phyloP scores from a whole-genome alignment of 2,329 filamentous ascomycete genomes.

The Aspergillus eucalypticola region DNA sequence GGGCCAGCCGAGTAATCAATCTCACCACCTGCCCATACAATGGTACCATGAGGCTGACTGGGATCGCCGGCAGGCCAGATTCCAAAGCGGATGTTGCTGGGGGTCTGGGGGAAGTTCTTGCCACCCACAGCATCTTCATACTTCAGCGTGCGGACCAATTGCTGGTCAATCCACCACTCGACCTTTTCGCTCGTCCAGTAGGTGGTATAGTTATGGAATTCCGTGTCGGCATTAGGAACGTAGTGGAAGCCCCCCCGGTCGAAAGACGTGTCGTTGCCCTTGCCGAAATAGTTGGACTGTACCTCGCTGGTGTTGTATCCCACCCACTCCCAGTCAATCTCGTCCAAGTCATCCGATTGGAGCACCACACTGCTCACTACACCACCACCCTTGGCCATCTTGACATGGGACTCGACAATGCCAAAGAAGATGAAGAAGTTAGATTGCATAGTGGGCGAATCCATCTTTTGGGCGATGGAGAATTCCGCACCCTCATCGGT shows the following conservation, averaged over 20 bases:
- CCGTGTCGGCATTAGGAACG: slow-evolving; percentile 57
- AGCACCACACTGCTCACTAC: slow-evolving; percentile 82
- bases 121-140: slow-evolving; percentile 59
- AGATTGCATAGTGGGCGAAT: slow-evolving; percentile 76
- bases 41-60: slow-evolving; percentile 46
- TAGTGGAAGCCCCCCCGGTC: slow-evolving; percentile 79
- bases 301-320: slow-evolving; percentile 41
- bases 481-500: slow-evolving; percentile 67
- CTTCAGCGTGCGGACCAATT: slow-evolving; percentile 61
- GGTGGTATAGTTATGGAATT: slow-evolving; percentile 54
- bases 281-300: slow-evolving; percentile 95
- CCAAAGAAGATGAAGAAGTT: slow-evolving; percentile 88
- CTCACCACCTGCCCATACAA: slow-evolving; percentile 68
- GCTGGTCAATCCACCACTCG: slow-evolving; percentile 66
- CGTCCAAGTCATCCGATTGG: slow-evolving; percentile 79
- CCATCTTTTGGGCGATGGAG: slow-evolving; percentile 66
- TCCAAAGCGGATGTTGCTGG: slow-evolving; percentile 70
- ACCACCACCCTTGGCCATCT: slow-evolving; percentile 71
- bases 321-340: slow-evolving; percentile 70
- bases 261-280: slow-evolving; percentile 74
- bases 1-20: slow-evolving; percentile 68
- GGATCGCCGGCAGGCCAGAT: slow-evolving; percentile 65
- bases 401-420: slow-evolving; percentile 73
- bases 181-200: slow-evolving; percentile 68
- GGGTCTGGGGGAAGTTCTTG: slow-evolving; percentile 68